Evolutionary conservation across 1,284 basidiomycete genomes (phyloP), one percentile per base, ranked within the genome.

Genomic region (Hemileia vastatrix): DNA sequence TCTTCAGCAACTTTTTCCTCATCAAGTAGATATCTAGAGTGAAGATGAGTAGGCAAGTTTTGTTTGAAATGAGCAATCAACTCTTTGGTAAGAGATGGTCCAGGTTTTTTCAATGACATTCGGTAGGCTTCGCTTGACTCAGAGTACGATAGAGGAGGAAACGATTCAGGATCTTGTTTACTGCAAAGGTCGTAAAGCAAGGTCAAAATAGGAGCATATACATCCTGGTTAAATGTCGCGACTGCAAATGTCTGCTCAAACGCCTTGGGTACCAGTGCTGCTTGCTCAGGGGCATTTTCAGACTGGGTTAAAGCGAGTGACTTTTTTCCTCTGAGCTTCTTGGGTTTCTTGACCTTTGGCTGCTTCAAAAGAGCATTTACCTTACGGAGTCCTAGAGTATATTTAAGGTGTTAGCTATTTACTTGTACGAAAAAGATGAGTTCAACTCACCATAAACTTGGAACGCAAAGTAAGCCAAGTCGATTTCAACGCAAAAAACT

Each of bases 401-500:
- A n/a, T n/a, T n/a, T n/a, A n/a, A n/a, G n/a, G n/a, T n/a, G n/a
- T n/a, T n/a, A n/a, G n/a, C n/a, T n/a, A n/a, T n/a, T n/a, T n/a
- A n/a, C n/a, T n/a, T n/a, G n/a, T n/a, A n/a, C n/a, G n/a, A n/a
- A n/a, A n/a, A n/a, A n/a, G n/a, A n/a, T n/a, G n/a, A n/a, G n/a
- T n/a, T n/a, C n/a, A n/a, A n/a, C n/a, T n/a, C n/a, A n/a, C n/a
- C 59, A 19, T 63, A 63, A 15, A 63, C 33, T 57, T 63, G 61
- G 40, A 63, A 63, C 2, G 61, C 61, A 19, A 63, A 52, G 40
- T 63, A 63, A 6, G 61, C 48, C 32, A 63, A 33, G 18, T 44
- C 57, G 32, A 63, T 63, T 32, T 63, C 61, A 15, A 63, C 8
- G n/a, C 40, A 24, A 48, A 63, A 63, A n/a, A 56, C 61, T 21